Base-by-base conservation (phyloP, 1,284 basidiomycete species). In the Mycena citricolor region DNA sequence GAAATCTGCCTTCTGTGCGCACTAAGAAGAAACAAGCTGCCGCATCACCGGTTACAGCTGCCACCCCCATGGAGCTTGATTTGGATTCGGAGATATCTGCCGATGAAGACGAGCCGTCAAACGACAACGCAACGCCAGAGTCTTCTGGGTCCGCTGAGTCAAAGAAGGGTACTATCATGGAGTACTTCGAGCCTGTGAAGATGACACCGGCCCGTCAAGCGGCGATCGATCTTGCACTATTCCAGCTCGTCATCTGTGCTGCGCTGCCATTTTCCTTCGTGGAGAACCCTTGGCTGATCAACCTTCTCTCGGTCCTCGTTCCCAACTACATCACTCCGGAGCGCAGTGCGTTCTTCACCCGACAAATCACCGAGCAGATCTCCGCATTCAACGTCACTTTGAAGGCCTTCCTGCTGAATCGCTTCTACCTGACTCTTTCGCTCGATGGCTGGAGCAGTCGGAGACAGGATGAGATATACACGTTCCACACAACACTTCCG, bases 401-500 rank as follows among this genome's bases (percentile, higher is more conserved):
- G 6, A 23, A 32, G 10, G 10, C 2, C 4, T 45, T 45, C 32
- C 44, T 45, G 19, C n/a, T 6, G 3, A 5, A 13, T 5, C 37
- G 44, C 6, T 4, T 29, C 31, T 30, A 45, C 21, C 44, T 45
- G n/a, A 45, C 37, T 2, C 30, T 45, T 22, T 45, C 44, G 13
- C 31, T 45, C 14, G 44, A 45, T 19, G 37, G 44, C 2, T 45
- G 44, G 44, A 45, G 44, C 23, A 32, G 32, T 2, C 44, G 26
- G 3, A 39, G 38, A 4, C 32, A 40, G 12, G 44, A 46, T 16
- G 38, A 45, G 31, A 30, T 46, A 12, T 54, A 54, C 26, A 54
- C 52, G 6, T 51, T 54, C 25, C 52, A 54, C 30, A 54, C 48
- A 10, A 54, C 52, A 16, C 32, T 36, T 11, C 44, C 52, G 10